Percentiles rank a stretch among this genome's conserved stretches.
Evolutionary conservation across 2,329 filamentous ascomycete species (phyloP).

Genomic region (Clonostachys solani): DNA sequence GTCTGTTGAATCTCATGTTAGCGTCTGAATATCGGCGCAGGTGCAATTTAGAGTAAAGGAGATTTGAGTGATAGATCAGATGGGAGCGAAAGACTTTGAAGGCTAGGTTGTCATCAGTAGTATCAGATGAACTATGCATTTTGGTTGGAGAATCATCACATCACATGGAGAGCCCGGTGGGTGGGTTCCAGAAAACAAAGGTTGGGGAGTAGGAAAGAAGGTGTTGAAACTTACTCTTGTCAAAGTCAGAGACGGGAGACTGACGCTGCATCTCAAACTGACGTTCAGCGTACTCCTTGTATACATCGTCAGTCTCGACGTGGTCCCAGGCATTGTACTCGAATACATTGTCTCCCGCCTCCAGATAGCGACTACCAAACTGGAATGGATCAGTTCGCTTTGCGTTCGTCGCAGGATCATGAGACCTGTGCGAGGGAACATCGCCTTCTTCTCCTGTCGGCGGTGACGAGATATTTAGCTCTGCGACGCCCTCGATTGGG

Average conservation of each 20-base stretch:
- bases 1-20: constrained; percentile 32
- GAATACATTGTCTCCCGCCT: constrained; percentile 84
- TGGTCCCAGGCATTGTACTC: constrained; percentile 99
- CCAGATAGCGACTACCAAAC: constrained; percentile 85
- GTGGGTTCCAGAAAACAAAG: background rate
- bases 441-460: constrained; percentile 6
- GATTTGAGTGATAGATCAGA: constrained; percentile 43
- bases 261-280: constrained; percentile 84
- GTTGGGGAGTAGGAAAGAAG: background rate
- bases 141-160: constrained; percentile 49
- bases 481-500: background rate
- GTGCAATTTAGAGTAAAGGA: constrained; percentile 3
- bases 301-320: constrained; percentile 85
- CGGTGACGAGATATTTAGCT: constrained; percentile 1
- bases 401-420: constrained; percentile 67
- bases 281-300: constrained; percentile 78
- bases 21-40: constrained; percentile 1
- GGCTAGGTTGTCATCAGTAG: constrained; percentile 57
- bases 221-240: constrained; percentile 60
- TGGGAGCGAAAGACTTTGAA: constrained; percentile 69
- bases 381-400: constrained; percentile 92
- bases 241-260: constrained; percentile 86
- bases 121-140: constrained; percentile 71
- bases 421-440: constrained; percentile 60
- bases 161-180: background rate